phyloP scores from a whole-genome alignment of 768 basidiomycete species.

The Vararia minispora region DNA sequence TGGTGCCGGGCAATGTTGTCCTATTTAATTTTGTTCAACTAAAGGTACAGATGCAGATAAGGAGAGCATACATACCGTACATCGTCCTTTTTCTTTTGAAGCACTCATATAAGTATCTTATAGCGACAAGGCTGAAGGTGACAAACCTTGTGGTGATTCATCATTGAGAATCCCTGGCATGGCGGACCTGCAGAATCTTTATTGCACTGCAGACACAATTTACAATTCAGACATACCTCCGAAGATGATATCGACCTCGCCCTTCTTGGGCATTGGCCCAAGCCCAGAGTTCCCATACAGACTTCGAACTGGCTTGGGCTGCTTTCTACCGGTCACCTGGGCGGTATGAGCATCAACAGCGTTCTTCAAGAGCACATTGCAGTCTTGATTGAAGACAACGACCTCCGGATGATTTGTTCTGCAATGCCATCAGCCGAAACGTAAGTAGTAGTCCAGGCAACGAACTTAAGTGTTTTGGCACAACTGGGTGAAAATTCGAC shows the following conservation, averaged over 20 bases:
- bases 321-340: no score
- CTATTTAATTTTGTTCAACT: conserved; percentile 22
- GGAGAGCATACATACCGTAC: conserved; percentile 29
- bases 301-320: conserved; percentile 25
- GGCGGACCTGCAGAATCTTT: conserved; percentile 43
- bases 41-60: conserved; percentile 1
- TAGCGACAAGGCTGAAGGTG: no score
- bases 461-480: conserved; percentile 52
- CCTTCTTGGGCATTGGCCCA: conserved; percentile 41
- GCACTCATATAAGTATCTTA: no score
- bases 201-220: background rate
- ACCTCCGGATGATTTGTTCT: conserved; percentile 55
- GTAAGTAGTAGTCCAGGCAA: background rate
- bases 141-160: conserved; percentile 50
- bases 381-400: conserved; percentile 54
- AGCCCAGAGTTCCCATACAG: conserved; percentile 26
- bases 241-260: conserved; percentile 60
- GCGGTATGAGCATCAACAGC: conserved; percentile 38
- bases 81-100: conserved; percentile 45
- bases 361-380: conserved; percentile 46
- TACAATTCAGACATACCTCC: conserved; percentile 38
- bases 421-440: background rate
- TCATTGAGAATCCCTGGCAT: conserved; percentile 60
- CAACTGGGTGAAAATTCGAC: conserved; percentile 56
- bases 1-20: conserved; percentile 53